phyloP scores from a whole-genome alignment of 2,329 filamentous ascomycete species.

The Fusarium nematophilum region DNA sequence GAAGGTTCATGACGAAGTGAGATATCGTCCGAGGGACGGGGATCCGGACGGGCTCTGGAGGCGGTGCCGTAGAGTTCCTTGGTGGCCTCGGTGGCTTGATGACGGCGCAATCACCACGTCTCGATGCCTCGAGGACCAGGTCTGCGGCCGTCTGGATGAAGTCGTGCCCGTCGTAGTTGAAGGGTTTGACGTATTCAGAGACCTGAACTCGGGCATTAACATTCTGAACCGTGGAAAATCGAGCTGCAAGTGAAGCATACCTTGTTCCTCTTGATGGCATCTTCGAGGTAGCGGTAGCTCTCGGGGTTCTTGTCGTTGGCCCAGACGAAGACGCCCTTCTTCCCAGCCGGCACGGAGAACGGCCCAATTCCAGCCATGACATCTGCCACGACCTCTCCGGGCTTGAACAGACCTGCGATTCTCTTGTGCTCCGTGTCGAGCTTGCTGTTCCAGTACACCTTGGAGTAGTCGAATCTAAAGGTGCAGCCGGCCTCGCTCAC shows the following conservation, averaged over 20 bases:
- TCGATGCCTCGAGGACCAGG: slow-evolving; percentile 64
- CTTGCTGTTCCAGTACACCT: slow-evolving; percentile 98
- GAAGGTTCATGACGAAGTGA: slow-evolving; percentile 99
- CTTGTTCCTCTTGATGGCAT: slow-evolving; percentile 83
- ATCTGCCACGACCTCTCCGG: slow-evolving; percentile 91
- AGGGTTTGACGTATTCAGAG: slow-evolving; percentile 76
- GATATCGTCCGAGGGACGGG: slow-evolving; percentile 79
- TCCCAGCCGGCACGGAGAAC: slow-evolving; percentile 92
- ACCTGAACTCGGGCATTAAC: slow-evolving; percentile 56
- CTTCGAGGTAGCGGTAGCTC: slow-evolving; percentile 77
- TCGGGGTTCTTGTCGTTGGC: slow-evolving; percentile 98
- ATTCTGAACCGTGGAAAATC: background rate
- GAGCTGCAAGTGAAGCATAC: slow-evolving; percentile 54
- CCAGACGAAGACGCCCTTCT: slow-evolving; percentile 91
- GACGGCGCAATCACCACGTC: slow-evolving; percentile 64
- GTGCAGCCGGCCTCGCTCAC: slow-evolving; percentile 83
- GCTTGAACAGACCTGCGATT: slow-evolving; percentile 78
- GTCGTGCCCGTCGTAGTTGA: slow-evolving; percentile 82
- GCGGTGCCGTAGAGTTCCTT: slow-evolving; percentile 52
- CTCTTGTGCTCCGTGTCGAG: slow-evolving; percentile 90
- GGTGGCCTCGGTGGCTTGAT: slow-evolving; percentile 57
- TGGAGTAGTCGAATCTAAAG: slow-evolving; percentile 94
- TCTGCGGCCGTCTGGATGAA: slow-evolving; percentile 82
- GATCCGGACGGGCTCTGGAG: slow-evolving; percentile 53
- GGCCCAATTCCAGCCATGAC: slow-evolving; percentile 98